phyloP scores from a whole-genome alignment of 1,284 basidiomycete genomes.

The Inonotus obliquus region DNA sequence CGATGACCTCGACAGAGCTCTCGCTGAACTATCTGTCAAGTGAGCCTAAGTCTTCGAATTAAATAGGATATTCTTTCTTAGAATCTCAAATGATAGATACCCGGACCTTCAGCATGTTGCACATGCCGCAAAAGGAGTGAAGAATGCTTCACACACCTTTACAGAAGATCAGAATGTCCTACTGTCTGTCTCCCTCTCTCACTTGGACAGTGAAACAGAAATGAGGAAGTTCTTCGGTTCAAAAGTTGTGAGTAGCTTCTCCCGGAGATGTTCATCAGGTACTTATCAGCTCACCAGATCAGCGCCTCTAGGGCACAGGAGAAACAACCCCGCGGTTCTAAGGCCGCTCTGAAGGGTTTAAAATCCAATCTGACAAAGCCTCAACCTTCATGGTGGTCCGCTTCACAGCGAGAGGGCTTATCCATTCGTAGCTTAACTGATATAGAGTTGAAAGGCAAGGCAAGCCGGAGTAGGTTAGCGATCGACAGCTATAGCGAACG shows the following conservation, averaged over 20 bases:
- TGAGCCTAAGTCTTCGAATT: slow-evolving; percentile 30
- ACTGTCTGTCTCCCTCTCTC: slow-evolving; percentile 68
- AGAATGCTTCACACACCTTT: slow-evolving; percentile 20
- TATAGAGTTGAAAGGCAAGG: slow-evolving; percentile 48
- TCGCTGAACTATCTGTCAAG: slow-evolving; percentile 79
- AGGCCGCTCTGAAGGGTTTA: slow-evolving; percentile 28
- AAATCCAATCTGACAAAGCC: slow-evolving; percentile 61
- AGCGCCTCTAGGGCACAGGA: slow-evolving; percentile 28
- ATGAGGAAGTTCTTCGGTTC: slow-evolving; percentile 90
- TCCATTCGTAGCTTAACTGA: slow-evolving; percentile 53
- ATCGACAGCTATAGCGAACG: slow-evolving; percentile 48
- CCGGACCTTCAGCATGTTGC: slow-evolving; percentile 45
- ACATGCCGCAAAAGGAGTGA: slow-evolving; percentile 23
- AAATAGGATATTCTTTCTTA: neutral
- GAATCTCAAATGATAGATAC: no score
- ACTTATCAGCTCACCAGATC: slow-evolving; percentile 20
- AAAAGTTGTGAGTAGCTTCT: slow-evolving; percentile 62
- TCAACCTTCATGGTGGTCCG: slow-evolving; percentile 57
- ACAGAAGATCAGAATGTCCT: slow-evolving; percentile 47
- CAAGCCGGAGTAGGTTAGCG: slow-evolving; percentile 38
- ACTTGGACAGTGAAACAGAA: slow-evolving; percentile 85
- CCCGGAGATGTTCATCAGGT: neutral
- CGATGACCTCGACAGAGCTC: slow-evolving; percentile 79
- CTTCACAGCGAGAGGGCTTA: slow-evolving; percentile 64
- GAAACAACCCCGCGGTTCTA: slow-evolving; percentile 26